phyloP scores from a whole-genome alignment of 2,329 filamentous ascomycete genomes.

The Penicillium sp. region DNA sequence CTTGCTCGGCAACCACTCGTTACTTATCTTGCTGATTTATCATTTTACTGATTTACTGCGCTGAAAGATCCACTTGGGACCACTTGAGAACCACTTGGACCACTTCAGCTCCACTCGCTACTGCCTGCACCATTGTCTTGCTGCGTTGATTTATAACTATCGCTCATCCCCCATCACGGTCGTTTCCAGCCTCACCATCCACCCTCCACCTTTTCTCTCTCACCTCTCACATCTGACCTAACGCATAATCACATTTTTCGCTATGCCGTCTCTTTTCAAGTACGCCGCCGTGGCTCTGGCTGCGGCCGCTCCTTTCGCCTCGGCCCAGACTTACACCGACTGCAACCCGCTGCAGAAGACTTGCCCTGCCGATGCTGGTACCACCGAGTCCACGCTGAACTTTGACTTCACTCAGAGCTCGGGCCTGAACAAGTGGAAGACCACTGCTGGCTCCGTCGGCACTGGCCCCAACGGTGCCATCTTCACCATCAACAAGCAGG shows the following conservation, averaged over 20 bases:
- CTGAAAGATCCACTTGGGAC: background rate
- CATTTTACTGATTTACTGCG: background rate
- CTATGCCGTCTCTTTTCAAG: conserved; percentile 36
- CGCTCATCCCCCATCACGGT: background rate
- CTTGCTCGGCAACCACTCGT: background rate
- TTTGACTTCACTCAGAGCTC: conserved; percentile 52
- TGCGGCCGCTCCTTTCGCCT: conserved; percentile 32
- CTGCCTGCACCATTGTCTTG: conserved; percentile 2
- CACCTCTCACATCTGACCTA: background rate
- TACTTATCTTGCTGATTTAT: background rate
- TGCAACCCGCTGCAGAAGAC: conserved; percentile 66
- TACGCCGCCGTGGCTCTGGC: conserved; percentile 33
- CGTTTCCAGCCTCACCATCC: background rate
- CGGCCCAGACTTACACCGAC: conserved; percentile 71
- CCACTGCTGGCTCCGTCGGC: conserved; percentile 64
- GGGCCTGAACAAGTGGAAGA: conserved; percentile 63
- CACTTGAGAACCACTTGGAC: background rate
- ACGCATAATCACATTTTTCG: conserved; percentile 3
- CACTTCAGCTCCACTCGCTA: conserved; percentile 19
- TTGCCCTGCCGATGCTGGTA: conserved; percentile 71
- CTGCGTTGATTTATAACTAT: conserved; percentile 1
- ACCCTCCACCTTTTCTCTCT: background rate
- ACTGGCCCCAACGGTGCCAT: conserved; percentile 71
- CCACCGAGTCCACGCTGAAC: conserved; percentile 50
- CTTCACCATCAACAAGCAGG: conserved; percentile 75